Conservation (phyloP, 2,329 filamentous ascomycete species). For the Peltaster fructicola region DNA sequence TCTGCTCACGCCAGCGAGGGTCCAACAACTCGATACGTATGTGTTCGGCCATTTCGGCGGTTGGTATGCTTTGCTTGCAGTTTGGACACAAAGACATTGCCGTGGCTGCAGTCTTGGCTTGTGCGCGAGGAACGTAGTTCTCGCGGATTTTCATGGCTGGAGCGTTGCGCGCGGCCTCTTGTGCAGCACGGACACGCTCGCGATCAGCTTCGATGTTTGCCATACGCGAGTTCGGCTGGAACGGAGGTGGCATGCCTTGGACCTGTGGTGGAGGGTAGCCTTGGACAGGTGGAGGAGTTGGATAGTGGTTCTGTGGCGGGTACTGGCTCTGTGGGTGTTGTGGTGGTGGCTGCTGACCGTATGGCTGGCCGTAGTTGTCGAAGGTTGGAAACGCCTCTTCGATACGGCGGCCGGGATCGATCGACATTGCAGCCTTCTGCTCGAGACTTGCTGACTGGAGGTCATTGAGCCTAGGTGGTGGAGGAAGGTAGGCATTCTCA, state of each 20-base stretch:
- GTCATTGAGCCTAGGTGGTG: constrained; percentile 77
- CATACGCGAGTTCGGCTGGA: constrained; percentile 18
- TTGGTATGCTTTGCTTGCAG: constrained; percentile 76
- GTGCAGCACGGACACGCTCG: constrained; percentile 54
- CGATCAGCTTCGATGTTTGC: constrained; percentile 21
- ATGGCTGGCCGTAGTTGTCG: constrained; percentile 33
- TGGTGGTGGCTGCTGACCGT: constrained; percentile 14
- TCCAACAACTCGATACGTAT: constrained; percentile 91
- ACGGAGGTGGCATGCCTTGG: constrained; percentile 7
- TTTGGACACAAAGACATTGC: constrained; percentile 73
- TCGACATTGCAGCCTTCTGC: constrained; percentile 80
- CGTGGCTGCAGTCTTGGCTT: constrained; percentile 42
- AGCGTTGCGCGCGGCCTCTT: constrained; percentile 51
- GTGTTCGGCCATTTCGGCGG: constrained; percentile 75
- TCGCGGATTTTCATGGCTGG: constrained; percentile 76
- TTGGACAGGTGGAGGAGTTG: constrained; percentile 7
- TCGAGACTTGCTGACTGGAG: constrained; percentile 88
- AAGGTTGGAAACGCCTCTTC: constrained; percentile 85
- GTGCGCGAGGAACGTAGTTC: constrained; percentile 77
- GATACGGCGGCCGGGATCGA: constrained; percentile 65
- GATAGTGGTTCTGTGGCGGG: constrained; percentile 8
- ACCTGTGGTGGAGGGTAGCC: constrained; percentile 5
- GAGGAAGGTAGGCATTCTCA: constrained; percentile 68
- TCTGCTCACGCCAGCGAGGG: constrained; percentile 89
- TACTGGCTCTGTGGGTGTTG: constrained; percentile 11